Base-by-base conservation (phyloP, 2,329 filamentous ascomycete species). In the Neonectria punicea region DNA sequence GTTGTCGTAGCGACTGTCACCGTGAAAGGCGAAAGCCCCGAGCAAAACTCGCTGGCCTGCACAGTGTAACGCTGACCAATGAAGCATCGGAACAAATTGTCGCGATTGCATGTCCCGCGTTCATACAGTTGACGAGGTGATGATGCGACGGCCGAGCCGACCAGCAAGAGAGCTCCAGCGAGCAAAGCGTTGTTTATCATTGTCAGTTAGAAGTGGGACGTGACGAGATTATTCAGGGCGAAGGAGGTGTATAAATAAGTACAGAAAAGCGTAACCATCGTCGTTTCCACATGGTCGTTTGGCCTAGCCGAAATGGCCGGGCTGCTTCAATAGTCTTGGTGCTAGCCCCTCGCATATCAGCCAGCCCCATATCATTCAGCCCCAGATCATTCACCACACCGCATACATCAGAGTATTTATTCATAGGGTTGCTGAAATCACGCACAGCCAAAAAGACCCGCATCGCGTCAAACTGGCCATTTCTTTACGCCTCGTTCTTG, bases 71-170 rank as follows among this genome's bases (percentile, higher is more conserved):
- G 63, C 22, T 63, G 41, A 20, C 71, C 70, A 16, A 67, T 64
- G 11, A 73, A 70, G 50, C 71, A 73, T 53, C 67, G 67, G 20
- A 72, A 65, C 2, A 73, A 53, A 14, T 70, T 72, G 34, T 73
- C 71, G 7, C 69, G 65, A 28, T 71, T 72, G 53, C 70, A 73
- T 1, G 54, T 44, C 10, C 13, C 58, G 2, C 69, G 67, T 51
- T 66, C 65, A 43, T 46, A 36, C 10, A 65, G 14, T 34, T 59
- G 58, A 39, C 41, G 58, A 9, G 67, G 63, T 20, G 67, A 61
- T 43, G 66, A 56, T 22, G 66, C 56, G 10, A 63, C 55, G 11
- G 47, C 47, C 7, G 30, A n/a, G 11, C 58, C 54, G 2, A 44
- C 32, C 9, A 70, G n/a, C 30, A 49, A 34, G 25, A 71, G 50